Base-by-base conservation (phyloP, 345 rosid species). In the Turritis glabra region DNA sequence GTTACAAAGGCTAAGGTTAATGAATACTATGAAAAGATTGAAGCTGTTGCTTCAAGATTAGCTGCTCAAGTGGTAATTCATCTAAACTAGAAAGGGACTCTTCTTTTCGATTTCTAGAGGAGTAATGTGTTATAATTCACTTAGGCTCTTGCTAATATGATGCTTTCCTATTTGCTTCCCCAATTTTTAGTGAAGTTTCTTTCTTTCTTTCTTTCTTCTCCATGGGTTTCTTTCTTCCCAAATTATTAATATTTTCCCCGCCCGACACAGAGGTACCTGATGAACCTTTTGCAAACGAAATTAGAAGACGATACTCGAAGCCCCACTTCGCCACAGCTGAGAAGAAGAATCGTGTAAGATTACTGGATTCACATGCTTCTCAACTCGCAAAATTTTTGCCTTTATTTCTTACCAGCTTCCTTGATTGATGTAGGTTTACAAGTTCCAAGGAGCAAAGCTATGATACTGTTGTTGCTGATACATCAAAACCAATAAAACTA, bases 21-120 rank as follows among this genome's bases (percentile, higher is more conserved):
- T 84, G 96, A 89, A 11, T 93, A 89, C 77, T 85, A 91, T 19
- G 89, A 89, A 76, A 86, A 83, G 85, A 84, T 91, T 70, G 93
- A 93, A 81, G 84, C 79, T 19, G 73, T 93, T 80, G 96, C 92
- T 77, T 85, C 37, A 84, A 25, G 43, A 62, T n/a, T 93, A 58
- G 83, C 82, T 74, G 69, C 81, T 38, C 79, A 82, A 64, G 51
- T 73, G 81, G 97, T 89, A 67, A 52, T 86, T 82, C 57, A n/a
- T 19, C n/a, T n/a, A n/a, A n/a, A n/a, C 12, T 25, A n/a, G 11
- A 69, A 76, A n/a, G n/a, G n/a, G n/a, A n/a, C n/a, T n/a, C 56
- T 23, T 46, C 3, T n/a, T 71, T 59, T 32, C 4, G 0, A 0
- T 21, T 73, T 19, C 8, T 50, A 25, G 27, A 15, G 6, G 10